These are phyloP conservation scores for Amaranthus palmeri DNA, from an alignment of 148 eudicot genomes.

Conservation along the genomic window DNA sequence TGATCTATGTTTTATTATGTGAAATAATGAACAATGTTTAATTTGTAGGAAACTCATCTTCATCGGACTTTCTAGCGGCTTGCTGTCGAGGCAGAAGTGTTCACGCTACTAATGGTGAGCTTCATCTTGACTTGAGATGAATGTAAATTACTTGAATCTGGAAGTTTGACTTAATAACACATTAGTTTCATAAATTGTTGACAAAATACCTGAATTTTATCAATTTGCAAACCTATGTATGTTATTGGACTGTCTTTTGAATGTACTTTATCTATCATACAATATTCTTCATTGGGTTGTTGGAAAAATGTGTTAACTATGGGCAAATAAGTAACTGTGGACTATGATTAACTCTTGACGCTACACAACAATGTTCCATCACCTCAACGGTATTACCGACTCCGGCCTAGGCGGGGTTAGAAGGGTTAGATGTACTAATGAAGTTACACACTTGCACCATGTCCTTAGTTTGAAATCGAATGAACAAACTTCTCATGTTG, in stretches of 20 bases:
- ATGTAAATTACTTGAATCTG: no score
- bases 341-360: neutral
- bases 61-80: conserved; percentile 41
- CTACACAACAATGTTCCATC: no score
- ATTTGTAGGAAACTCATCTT: conserved; percentile 58
- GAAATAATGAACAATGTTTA: neutral
- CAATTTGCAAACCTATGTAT: no score
- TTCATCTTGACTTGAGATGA: no score
- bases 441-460: no score
- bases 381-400: no score
- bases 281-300: neutral
- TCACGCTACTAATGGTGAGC: conserved; percentile 62
- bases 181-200: no score
- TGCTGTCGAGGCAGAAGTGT: conserved; percentile 54
- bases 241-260: neutral
- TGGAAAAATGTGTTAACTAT: neutral
- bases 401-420: no score
- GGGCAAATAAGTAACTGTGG: neutral
- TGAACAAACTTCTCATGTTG: neutral
- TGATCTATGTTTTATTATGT: neutral
- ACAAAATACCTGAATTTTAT: no score
- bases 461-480: neutral
- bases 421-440: no score
- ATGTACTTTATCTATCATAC: neutral
- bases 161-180: no score